Percentiles rank a stretch among this genome's conserved stretches.
Conservation (phyloP, 2,329 filamentous ascomycete genomes). For the Diplocarpon rosae region DNA sequence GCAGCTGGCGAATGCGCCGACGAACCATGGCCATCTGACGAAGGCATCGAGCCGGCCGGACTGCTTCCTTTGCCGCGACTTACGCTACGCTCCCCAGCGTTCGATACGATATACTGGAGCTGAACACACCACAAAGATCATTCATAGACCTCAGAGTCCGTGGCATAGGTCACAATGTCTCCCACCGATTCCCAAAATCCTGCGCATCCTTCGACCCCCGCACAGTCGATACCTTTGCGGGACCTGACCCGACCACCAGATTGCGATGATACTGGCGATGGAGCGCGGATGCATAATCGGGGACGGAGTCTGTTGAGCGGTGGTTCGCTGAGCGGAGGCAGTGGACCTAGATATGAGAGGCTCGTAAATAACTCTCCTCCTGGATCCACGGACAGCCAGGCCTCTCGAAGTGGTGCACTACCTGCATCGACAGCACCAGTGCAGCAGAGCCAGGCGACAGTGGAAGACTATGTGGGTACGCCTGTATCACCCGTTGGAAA, state of each 20-base stretch:
- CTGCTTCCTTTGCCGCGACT: conserved; percentile 6
- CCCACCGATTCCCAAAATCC: conserved; percentile 35
- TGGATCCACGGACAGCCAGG: conserved; percentile 16
- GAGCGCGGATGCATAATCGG: conserved; percentile 19
- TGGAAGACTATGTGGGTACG: conserved; percentile 16
- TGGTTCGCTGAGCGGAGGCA: conserved; percentile 19
- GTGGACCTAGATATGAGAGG: conserved; percentile 25
- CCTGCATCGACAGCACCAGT: conserved; percentile 9
- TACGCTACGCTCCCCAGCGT: background rate
- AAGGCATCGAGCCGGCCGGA: background rate
- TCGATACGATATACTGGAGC: conserved; percentile 2
- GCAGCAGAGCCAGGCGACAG: conserved; percentile 5
- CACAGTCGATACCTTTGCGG: conserved; percentile 62
- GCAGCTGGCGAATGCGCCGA: conserved; percentile 1
- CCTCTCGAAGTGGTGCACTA: conserved; percentile 3
- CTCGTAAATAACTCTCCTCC: conserved; percentile 23
- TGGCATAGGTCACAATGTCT: conserved; percentile 32
- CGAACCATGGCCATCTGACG: conserved; percentile 3
- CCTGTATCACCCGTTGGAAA: conserved; percentile 23
- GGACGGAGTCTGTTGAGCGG: conserved; percentile 26
- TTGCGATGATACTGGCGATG: conserved; percentile 20
- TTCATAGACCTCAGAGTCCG: conserved; percentile 12
- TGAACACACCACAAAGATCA: conserved; percentile 7
- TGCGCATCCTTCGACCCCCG: conserved; percentile 33
- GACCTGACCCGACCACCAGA: conserved; percentile 37